phyloP scores from a whole-genome alignment of 2,329 filamentous ascomycete species.

The Alternaria ventricosa region DNA sequence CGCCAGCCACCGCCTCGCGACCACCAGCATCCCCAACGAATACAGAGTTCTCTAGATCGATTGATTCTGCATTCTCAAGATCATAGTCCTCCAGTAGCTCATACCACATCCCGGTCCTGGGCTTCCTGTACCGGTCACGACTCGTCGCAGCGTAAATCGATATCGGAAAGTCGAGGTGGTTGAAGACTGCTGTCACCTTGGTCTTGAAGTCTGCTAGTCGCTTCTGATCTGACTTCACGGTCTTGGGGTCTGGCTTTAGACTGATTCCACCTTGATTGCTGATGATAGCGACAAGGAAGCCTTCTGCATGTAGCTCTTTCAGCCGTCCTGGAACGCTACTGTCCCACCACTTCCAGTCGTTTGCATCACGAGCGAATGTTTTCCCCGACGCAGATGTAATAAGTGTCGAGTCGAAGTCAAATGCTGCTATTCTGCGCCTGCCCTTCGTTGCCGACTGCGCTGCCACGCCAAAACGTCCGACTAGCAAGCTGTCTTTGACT shows the following conservation, averaged over 20 bases:
- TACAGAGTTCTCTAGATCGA: slow-evolving; percentile 76
- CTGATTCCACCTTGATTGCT: slow-evolving; percentile 89
- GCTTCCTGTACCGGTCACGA: slow-evolving; percentile 85
- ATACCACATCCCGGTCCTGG: slow-evolving; percentile 86
- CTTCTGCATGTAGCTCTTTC: slow-evolving; percentile 72
- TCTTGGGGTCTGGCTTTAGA: slow-evolving; percentile 75
- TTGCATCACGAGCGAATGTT: slow-evolving; percentile 71
- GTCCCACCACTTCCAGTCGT: slow-evolving; percentile 97
- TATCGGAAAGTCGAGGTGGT: slow-evolving; percentile 75
- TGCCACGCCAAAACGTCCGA: slow-evolving; percentile 72
- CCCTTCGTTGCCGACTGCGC: slow-evolving; percentile 18
- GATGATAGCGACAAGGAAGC: slow-evolving; percentile 78
- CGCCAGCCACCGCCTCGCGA: slow-evolving; percentile 51
- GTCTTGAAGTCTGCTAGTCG: slow-evolving; percentile 81
- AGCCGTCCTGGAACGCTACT: slow-evolving; percentile 70
- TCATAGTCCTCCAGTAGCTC: slow-evolving; percentile 63
- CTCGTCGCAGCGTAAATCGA: slow-evolving; percentile 85
- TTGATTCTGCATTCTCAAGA: slow-evolving; percentile 56
- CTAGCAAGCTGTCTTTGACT: slow-evolving; percentile 73
- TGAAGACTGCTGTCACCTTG: slow-evolving; percentile 74
- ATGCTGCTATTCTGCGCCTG: slow-evolving; percentile 44
- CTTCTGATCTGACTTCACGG: slow-evolving; percentile 69
- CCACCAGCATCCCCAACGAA: slow-evolving; percentile 88
- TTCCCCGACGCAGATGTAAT: slow-evolving; percentile 82
- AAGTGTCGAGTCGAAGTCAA: slow-evolving; percentile 77